Evolutionary conservation across 2,329 filamentous ascomycete species (phyloP).

Genomic region (Neoarthrinium moseri): DNA sequence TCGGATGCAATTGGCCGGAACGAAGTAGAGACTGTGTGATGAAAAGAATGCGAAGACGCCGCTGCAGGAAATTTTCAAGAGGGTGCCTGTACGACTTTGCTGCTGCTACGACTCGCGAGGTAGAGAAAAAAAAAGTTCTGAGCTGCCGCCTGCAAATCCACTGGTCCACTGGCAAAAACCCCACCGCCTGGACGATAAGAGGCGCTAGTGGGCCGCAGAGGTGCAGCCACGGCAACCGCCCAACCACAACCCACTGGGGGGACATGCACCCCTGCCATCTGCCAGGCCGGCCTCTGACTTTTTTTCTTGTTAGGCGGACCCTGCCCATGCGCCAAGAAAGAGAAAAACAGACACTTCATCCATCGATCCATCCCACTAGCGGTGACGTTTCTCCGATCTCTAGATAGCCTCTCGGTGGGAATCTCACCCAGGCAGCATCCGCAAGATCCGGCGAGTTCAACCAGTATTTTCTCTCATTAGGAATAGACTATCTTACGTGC

Average conservation of each 20-base stretch:
- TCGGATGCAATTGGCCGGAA: neutral
- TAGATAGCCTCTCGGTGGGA: too few species aligned
- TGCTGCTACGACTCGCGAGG: neutral
- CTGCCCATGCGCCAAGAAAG: too few species aligned
- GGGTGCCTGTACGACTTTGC: neutral
- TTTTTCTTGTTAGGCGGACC: too few species aligned
- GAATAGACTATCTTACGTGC: too few species aligned
- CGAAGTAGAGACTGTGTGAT: neutral
- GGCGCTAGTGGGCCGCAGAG: conserved; percentile 6
- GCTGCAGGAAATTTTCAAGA: neutral
- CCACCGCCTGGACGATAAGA: conserved; percentile 7
- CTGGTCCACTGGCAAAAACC: conserved; percentile 3
- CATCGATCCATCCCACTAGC: too few species aligned
- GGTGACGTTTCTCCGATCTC: too few species aligned
- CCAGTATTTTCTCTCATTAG: neutral
- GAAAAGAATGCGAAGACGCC: neutral
- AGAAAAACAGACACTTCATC: too few species aligned
- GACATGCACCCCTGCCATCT: too few species aligned
- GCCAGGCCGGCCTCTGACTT: too few species aligned
- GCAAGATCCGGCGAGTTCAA: neutral
- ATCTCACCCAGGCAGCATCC: neutral
- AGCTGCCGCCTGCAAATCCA: neutral
- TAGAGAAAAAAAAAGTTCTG: conserved; percentile 9
- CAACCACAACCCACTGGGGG: too few species aligned
- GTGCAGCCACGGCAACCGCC: too few species aligned